These are phyloP conservation scores for Candida oleophila DNA, from an alignment of 805 yeast species.

Conservation along the genomic window DNA sequence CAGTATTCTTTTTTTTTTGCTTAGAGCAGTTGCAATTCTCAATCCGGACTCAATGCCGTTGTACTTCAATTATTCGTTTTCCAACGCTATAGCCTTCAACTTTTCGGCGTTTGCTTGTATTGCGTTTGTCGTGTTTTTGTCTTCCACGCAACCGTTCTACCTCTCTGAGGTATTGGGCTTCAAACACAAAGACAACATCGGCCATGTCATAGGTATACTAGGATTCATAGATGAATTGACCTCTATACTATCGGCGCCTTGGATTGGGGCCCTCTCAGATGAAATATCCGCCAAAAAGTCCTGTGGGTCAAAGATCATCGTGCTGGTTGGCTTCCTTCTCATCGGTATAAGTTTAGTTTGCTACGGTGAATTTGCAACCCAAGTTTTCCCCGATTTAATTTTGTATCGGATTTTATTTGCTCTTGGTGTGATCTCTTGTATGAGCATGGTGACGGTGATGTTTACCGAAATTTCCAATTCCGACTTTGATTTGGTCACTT, in stretches of 20 bases:
- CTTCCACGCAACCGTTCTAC: conserved; percentile 42
- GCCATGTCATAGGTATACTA: conserved; percentile 31
- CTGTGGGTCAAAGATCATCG: conserved; percentile 55
- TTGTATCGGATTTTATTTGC: conserved; percentile 58
- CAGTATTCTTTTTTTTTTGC: neutral
- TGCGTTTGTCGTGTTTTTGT: conserved; percentile 36
- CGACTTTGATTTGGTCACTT: conserved; percentile 31
- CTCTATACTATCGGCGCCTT: conserved; percentile 53
- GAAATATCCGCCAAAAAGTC: conserved; percentile 32
- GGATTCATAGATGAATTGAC: conserved; percentile 60
- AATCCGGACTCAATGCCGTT: conserved; percentile 1
- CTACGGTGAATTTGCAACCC: conserved; percentile 39
- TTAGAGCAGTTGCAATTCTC: too few relatives aligned
- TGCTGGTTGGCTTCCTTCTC: conserved; percentile 46
- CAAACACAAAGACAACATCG: conserved; percentile 23
- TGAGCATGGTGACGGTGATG: conserved; percentile 61
- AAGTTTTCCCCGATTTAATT: conserved; percentile 48
- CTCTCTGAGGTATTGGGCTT: conserved; percentile 31
- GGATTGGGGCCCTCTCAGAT: conserved; percentile 64
- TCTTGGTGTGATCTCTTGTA: conserved; percentile 53
- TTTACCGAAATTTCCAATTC: conserved; percentile 54
- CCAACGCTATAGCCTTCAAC: conserved; percentile 26
- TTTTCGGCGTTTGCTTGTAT: conserved; percentile 38
- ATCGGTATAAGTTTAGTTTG: conserved; percentile 48
- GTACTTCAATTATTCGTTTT: conserved; percentile 1